Evolutionary conservation across 1,284 basidiomycete species (phyloP), one percentile per base, ranked within the genome.

Genomic region (Schizopora paradoxa): DNA sequence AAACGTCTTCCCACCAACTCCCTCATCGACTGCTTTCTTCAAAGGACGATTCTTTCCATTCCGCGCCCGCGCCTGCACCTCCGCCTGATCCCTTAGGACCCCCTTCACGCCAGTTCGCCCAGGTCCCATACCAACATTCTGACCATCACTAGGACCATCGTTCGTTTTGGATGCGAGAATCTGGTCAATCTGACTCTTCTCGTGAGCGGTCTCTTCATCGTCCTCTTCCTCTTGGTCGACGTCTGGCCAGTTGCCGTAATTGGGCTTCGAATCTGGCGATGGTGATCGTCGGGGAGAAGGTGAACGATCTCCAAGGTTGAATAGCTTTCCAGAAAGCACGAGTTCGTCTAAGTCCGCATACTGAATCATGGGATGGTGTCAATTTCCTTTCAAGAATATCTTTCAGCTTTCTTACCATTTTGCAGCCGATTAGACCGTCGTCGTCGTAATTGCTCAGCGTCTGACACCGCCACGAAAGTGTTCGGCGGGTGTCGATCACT

Each of bases 81-180:
- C 86, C 48, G 79, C 71, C 29, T 77, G 71, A 61, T 90, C 86
- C 22, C 85, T 74, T 48, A 90, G 85, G 49, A 90, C 87, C 27
- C 86, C 87, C 55, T 90, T 90, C 41, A 90, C 86, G 22, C 86
- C 86, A 3, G 86, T 90, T 19, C 87, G 72, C 2, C 86, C 86
- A 6, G 83, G 83, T 5, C 81, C 86, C 82, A 89, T 84, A n/a
- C 86, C 86, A 48, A 88, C 84, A 77, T 44, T 65, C 60, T 38
- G 64, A n/a, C n/a, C 60, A 48, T 61, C 54, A 27, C 52, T 47
- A n/a, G 41, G 53, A 7, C 39, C 39, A 32, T 43, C 39, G 45
- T 58, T 54, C 21, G 54, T 54, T n/a, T 51, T 37, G 6, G 58
- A 51, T 27, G 55, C 46, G 51, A 56, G 60, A 3, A 54, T 54